Conservation (phyloP, 139 green algal genomes). For the Volvox africanus region DNA sequence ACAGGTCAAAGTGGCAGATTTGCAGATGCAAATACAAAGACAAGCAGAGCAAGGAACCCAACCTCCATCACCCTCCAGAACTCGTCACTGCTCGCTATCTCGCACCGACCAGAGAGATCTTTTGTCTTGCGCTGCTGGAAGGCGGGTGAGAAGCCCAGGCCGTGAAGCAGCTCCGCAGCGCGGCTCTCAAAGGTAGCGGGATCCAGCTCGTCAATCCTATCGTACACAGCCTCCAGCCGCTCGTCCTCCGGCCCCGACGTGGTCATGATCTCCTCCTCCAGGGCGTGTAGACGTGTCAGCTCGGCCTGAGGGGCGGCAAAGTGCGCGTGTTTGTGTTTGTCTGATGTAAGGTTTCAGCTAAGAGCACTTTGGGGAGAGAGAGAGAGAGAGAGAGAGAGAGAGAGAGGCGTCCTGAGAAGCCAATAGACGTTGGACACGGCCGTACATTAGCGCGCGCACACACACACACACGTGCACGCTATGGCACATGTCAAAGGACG, state of each 20-base stretch:
- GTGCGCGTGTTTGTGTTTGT: no score
- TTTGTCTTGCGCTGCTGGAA: slow-evolving; percentile 63
- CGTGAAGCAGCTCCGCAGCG: slow-evolving; percentile 80
- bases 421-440: no score
- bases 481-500: no score
- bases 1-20: no score
- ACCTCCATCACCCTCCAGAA: not conserved
- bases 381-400: no score
- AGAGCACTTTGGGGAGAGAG: no score
- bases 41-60: no score
- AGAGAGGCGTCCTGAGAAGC: no score
- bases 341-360: no score
- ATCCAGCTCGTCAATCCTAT: slow-evolving; percentile 80
- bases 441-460: no score
- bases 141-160: slow-evolving; percentile 80
- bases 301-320: slow-evolving; percentile 40
- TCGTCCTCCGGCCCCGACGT: slow-evolving; percentile 70
- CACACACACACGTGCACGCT: no score
- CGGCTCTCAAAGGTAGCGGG: slow-evolving; percentile 71
- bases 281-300: slow-evolving; percentile 59
- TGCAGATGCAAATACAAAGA: no score
- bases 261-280: slow-evolving; percentile 72
- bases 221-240: slow-evolving; percentile 70
- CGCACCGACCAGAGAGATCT: slow-evolving; percentile 31
- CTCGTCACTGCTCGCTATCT: not conserved